A percentile compares a stretch with the other conserved stretches of the same genome.
Evolutionary conservation across 1,139 yeast genomes (phyloP).

Genomic region (Debaryomyces fabryi): DNA sequence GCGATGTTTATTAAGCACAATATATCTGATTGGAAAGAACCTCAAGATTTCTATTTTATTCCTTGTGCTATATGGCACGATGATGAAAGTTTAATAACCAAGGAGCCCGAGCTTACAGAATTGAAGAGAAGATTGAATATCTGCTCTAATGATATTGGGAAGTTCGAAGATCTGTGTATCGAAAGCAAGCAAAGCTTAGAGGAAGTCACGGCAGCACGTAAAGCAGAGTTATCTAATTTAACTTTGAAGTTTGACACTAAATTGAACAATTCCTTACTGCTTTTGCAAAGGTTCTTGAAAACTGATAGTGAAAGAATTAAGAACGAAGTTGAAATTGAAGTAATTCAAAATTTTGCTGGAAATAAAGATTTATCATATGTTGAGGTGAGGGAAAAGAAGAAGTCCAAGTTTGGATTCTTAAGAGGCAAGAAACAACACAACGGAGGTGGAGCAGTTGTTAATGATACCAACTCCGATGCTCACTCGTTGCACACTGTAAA

Average conservation of each 20-base stretch:
- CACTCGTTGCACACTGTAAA: constrained; percentile 38
- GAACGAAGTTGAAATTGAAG: constrained; percentile 85
- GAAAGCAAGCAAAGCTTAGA: constrained; percentile 54
- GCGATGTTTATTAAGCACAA: constrained; percentile 95
- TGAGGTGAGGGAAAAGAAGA: constrained; percentile 49
- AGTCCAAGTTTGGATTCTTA: constrained; percentile 58
- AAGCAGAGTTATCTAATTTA: constrained; percentile 30
- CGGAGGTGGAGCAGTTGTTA: constrained; percentile 15
- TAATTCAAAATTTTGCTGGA: constrained; percentile 84
- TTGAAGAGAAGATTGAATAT: constrained; percentile 62
- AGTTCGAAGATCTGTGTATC: constrained; percentile 45
- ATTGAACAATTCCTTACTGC: constrained; percentile 54
- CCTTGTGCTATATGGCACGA: constrained; percentile 98
- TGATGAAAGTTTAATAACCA: constrained; percentile 74
- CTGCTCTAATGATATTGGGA: constrained; percentile 50
- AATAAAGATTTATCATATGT: constrained; percentile 65
- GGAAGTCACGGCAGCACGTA: constrained; percentile 44
- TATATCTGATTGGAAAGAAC: constrained; percentile 74
- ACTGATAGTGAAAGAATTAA: constrained; percentile 75
- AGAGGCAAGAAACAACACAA: constrained; percentile 21
- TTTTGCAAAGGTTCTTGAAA: constrained; percentile 64
- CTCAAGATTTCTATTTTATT: constrained; percentile 77
- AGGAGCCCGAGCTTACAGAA: constrained; percentile 64
- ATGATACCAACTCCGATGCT: constrained; percentile 23
- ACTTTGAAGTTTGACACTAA: constrained; percentile 57